These are phyloP conservation scores for Termitomyces sp. DNA, from an alignment of 768 basidiomycete species.

Conservation along the genomic window DNA sequence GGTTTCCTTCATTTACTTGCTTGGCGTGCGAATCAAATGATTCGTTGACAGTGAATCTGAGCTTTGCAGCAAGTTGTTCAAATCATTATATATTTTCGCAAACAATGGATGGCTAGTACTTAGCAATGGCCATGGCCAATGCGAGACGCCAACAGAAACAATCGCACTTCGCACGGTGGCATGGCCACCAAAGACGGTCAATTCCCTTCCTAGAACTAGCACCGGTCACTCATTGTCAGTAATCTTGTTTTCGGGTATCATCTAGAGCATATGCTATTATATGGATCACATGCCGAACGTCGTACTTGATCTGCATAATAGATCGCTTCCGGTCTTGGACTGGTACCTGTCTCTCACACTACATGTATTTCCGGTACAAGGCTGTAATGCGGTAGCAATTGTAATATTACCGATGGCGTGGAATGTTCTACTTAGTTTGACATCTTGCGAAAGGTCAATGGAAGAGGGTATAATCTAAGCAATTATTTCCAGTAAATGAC, in stretches of 20 bases:
- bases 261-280: not conserved
- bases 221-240: conserved; percentile 5
- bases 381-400: not conserved
- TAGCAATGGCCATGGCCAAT: conserved; percentile 4
- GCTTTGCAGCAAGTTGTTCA: not conserved
- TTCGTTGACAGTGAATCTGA: not conserved
- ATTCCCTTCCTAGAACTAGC: not conserved
- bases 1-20: not conserved
- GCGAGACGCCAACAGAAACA: not conserved
- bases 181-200: not conserved
- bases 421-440: not conserved
- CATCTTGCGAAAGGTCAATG: not conserved
- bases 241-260: conserved; percentile 9
- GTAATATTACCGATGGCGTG: not conserved
- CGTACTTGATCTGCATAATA: conserved; percentile 16
- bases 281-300: conserved; percentile 16
- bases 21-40: not conserved
- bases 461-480: conserved; percentile 15
- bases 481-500: not conserved
- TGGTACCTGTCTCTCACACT: not conserved
- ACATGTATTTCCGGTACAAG: not conserved
- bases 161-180: not conserved
- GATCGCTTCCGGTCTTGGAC: conserved; percentile 10
- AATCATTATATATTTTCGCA: not conserved
- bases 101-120: conserved; percentile 4